Evolutionary conservation across 169 alveolate genomes (phyloP), one percentile per base, ranked within the genome.

Genomic region (Cyclospora cayetanensis): DNA sequence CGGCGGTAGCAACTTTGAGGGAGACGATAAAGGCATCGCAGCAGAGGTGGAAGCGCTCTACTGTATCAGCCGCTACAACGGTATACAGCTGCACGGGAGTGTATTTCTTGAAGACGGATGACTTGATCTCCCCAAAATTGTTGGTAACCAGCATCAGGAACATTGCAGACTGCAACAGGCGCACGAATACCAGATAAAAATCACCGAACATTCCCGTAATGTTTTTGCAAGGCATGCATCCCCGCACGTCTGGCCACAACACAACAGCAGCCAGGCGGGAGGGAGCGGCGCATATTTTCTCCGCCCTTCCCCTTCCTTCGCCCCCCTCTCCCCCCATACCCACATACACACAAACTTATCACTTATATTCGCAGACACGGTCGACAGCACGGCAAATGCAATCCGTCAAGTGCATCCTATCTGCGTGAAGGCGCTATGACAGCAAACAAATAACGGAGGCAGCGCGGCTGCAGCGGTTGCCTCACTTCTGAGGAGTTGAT

Each of bases 61-160:
- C 97, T 22, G 97, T 94, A 89, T 97, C 98, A 20, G 98, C 93
- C 5, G 98, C 96, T 3, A 95, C 97, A n/a, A 97, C 84, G 50
- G 96, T 92, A 80, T 96, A 97, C 35, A 97, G 88, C 7, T 97
- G 93, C 41, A 93, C 85, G 15, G 90, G 83, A 72, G 95, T 91
- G 89, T 92, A 95, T 68, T 97, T 97, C 94, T 97, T 97, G 95
- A 97, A 97, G 22, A 91, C 98, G 1, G 98, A 94, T 5, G 98
- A 95, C 90, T 97, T 97, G 68, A 97, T 95, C 82, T 97, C 98
- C 34, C 97, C 97, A 60, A 97, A 97, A 93, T 97, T 97, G 93
- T 97, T 97, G 84, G 97, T 97, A 43, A 97, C 96, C 83, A 97
- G 95, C 42, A 97, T 94, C 37, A 97, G 91, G 92, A 97, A 97